These are phyloP conservation scores for Kurtzmaniella quercitrusa DNA, from an alignment of 1,139 yeast species.

Conservation along the genomic window DNA sequence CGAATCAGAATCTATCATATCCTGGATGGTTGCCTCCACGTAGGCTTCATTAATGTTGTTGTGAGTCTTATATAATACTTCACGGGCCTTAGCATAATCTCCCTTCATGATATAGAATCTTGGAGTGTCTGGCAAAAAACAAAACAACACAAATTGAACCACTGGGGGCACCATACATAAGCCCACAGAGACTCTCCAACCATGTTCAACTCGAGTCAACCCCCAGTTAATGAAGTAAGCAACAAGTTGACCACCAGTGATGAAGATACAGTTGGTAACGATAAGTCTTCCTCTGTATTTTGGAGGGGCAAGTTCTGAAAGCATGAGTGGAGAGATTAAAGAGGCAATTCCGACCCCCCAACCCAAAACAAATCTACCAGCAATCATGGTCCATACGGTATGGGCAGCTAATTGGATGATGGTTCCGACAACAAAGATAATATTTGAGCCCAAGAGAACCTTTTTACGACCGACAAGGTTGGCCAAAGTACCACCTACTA, in stretches of 20 bases:
- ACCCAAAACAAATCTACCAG: conserved; percentile 88
- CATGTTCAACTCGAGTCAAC: conserved; percentile 63
- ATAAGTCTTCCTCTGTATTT: conserved; percentile 85
- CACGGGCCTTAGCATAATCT: conserved; percentile 57
- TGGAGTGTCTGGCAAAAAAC: conserved; percentile 94
- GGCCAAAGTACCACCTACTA: conserved; percentile 74
- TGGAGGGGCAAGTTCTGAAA: conserved; percentile 89
- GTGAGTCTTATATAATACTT: conserved; percentile 59
- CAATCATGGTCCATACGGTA: conserved; percentile 86
- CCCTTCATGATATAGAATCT: conserved; percentile 77
- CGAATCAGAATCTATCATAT: conserved; percentile 53
- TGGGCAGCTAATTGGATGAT: conserved; percentile 75
- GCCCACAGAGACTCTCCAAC: conserved; percentile 94
- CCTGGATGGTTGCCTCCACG: conserved; percentile 56
- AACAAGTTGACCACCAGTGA: conserved; percentile 87
- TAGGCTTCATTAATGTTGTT: conserved; percentile 51
- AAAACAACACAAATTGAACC: conserved; percentile 68
- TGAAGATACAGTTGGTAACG: conserved; percentile 61
- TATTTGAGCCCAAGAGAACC: conserved; percentile 42
- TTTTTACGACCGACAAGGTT: conserved; percentile 28
- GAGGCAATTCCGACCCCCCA: conserved; percentile 96
- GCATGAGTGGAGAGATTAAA: conserved; percentile 83
- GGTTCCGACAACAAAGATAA: conserved; percentile 79
- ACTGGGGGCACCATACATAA: conserved; percentile 84
- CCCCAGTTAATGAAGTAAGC: conserved; percentile 96